Conservation (phyloP, 345 rosid genomes). For the Euphorbia pulcherrima region DNA sequence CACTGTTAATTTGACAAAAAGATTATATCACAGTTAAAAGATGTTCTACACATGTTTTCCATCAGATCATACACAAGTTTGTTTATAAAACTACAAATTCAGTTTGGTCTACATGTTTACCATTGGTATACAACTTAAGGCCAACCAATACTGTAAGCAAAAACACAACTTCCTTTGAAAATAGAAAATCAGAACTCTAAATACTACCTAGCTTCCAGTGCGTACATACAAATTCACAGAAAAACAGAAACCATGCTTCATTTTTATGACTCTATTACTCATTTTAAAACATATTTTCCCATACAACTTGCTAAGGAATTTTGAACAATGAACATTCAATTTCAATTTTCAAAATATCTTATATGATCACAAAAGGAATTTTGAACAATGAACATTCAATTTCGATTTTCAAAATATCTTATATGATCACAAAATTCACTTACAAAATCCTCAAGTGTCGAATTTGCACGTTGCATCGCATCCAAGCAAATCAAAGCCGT, state of each 20-base stretch:
- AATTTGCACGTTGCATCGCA: constrained; percentile 83
- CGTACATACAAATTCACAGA: neutral
- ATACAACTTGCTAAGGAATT: neutral
- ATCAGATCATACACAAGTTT: neutral
- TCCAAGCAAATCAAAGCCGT: constrained; percentile 60
- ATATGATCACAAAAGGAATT: neutral
- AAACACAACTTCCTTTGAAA: too few relatives aligned
- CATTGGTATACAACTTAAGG: neutral
- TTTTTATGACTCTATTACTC: neutral
- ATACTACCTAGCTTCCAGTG: neutral
- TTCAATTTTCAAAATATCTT: neutral
- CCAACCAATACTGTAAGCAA: neutral
- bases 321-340: neutral
- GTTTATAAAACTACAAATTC: neutral
- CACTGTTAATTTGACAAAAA: constrained; percentile 47
- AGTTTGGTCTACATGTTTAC: neutral
- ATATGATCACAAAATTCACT: constrained; percentile 21
- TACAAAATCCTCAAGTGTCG: constrained; percentile 90
- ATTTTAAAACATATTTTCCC: neutral
- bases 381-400: neutral
- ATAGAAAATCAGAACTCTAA: neutral
- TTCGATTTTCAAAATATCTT: neutral
- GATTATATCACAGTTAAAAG: constrained; percentile 6
- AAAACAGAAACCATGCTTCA: neutral
- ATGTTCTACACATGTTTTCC: neutral